Percentiles rank a stretch among this genome's conserved stretches.
Evolutionary conservation across 1,284 basidiomycete genomes (phyloP).

Genomic region (Rhodotorula mucilaginosa): DNA sequence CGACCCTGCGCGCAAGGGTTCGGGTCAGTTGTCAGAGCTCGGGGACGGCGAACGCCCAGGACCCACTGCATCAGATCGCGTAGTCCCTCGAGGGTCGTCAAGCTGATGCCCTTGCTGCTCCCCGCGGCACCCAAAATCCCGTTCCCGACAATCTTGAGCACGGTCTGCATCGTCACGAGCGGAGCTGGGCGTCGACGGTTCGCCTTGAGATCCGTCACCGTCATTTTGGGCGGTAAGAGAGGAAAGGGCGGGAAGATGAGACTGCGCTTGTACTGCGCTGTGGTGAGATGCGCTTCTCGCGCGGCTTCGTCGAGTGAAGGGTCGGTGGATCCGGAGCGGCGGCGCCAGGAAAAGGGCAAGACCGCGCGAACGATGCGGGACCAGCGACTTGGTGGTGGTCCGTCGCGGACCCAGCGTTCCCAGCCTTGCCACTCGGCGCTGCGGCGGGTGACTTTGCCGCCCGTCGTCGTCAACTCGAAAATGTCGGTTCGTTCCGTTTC

Average conservation of each 20-base stretch:
- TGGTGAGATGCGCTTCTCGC: neutral
- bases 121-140: slow-evolving; percentile 12
- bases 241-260: slow-evolving; percentile 43
- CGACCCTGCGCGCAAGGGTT: slow-evolving; percentile 12
- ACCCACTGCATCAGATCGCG: slow-evolving; percentile 38
- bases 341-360: too few species aligned
- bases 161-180: slow-evolving; percentile 5
- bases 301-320: neutral
- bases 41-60: neutral
- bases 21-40: neutral
- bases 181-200: slow-evolving; percentile 33
- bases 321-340: neutral
- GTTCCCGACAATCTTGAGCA: slow-evolving; percentile 8
- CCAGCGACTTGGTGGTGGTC: neutral
- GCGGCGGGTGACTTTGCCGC: too few species aligned
- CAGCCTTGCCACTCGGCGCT: slow-evolving; percentile 28
- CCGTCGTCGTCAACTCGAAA: too few species aligned
- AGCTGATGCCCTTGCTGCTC: slow-evolving; percentile 16
- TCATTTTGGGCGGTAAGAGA: slow-evolving; percentile 36
- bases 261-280: too few species aligned
- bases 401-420: slow-evolving; percentile 33
- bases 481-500: too few species aligned
- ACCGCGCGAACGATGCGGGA: neutral
- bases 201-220: slow-evolving; percentile 40
- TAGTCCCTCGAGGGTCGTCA: slow-evolving; percentile 35